Evolutionary conservation across 176 grass and related monocot species (phyloP).

Genomic region (Bonia amplexicaulis): DNA sequence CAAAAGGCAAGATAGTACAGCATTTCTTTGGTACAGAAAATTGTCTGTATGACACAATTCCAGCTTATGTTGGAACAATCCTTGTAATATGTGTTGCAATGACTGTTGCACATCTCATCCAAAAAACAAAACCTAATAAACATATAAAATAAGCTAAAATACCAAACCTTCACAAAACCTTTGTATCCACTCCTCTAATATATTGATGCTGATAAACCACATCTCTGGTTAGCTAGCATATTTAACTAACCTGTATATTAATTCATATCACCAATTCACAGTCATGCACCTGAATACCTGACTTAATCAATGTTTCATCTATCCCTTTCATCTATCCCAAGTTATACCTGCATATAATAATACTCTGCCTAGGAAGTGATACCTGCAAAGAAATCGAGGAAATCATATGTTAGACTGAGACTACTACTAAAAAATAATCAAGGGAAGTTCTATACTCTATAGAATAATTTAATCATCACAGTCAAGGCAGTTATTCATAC

Average conservation of each 20-base stretch:
- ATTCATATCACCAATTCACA: constrained; percentile 55
- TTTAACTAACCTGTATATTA: constrained; percentile 70
- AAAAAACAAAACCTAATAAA: constrained; percentile 50
- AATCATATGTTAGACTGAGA: constrained; percentile 14
- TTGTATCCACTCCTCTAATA: constrained; percentile 57
- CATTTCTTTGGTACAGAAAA: constrained; percentile 52
- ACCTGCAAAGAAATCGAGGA: constrained; percentile 35
- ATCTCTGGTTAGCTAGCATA: constrained; percentile 61
- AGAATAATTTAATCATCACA: not conserved
- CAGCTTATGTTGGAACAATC: constrained; percentile 61
- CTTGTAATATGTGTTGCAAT: constrained; percentile 55
- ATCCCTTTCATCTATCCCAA: constrained; percentile 53
- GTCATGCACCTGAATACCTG: constrained; percentile 57
- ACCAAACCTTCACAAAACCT: constrained; percentile 65
- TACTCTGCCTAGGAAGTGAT: constrained; percentile 57
- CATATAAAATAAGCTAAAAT: constrained; percentile 60
- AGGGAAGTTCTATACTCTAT: not conserved
- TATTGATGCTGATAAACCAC: constrained; percentile 54
- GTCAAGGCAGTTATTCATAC: not conserved
- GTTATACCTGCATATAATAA: constrained; percentile 48
- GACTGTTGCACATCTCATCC: constrained; percentile 60
- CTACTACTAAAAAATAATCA: not conserved
- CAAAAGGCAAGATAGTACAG: constrained; percentile 60
- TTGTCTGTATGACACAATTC: constrained; percentile 55
- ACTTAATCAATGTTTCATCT: constrained; percentile 48